Evolutionary conservation across 306 rosid genomes (phyloP).

Genomic region (Trifolium subterraneum): DNA sequence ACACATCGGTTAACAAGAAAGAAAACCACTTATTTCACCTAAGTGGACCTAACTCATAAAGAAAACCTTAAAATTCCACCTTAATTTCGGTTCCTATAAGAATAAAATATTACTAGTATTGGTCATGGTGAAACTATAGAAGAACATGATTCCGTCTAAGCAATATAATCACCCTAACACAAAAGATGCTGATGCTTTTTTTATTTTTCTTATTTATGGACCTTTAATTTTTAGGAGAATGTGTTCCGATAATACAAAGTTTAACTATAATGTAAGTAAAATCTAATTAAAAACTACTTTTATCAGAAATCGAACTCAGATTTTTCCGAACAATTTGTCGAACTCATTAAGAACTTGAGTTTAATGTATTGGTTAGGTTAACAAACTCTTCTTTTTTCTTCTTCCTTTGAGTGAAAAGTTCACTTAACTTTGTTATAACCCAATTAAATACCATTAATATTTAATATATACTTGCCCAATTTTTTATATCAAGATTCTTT

Average conservation of each 20-base stretch:
- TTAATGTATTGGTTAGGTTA: background rate
- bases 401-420: background rate
- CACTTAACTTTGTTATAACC: background rate
- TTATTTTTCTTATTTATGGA: too few relatives aligned
- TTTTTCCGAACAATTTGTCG: too few relatives aligned
- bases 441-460: too few relatives aligned
- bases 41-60: conserved; percentile 24
- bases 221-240: too few relatives aligned
- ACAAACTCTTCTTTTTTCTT: background rate
- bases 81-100: background rate
- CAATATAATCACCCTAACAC: background rate
- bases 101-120: conserved; percentile 16
- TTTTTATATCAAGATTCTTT: too few relatives aligned
- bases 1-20: conserved; percentile 8
- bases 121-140: background rate
- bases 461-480: too few relatives aligned
- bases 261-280: too few relatives aligned
- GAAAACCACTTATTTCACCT: conserved; percentile 13
- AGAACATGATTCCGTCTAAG: background rate
- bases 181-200: conserved; percentile 7
- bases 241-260: too few relatives aligned
- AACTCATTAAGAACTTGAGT: too few relatives aligned
- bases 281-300: too few relatives aligned
- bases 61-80: background rate
- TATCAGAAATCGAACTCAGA: too few relatives aligned